phyloP scores from a whole-genome alignment of 1,139 yeast genomes.

The Blastobotrys capitulatus region DNA sequence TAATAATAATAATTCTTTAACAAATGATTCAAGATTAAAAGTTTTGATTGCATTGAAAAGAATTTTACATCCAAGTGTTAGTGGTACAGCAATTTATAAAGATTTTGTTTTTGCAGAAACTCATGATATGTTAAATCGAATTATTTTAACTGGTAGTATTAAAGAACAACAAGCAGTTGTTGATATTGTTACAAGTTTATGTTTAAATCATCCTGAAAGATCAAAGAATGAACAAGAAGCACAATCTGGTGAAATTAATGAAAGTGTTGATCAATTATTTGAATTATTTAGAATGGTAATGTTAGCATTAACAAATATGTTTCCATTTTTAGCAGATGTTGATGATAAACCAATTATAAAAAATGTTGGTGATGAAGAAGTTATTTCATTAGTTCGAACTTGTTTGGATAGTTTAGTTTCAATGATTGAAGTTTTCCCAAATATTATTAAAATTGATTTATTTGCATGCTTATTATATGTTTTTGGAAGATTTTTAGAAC shows the following conservation, averaged over 20 bases:
- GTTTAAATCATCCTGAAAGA: conserved; percentile 32
- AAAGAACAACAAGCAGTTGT: conserved; percentile 51
- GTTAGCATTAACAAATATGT: conserved; percentile 52
- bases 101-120: conserved; percentile 72
- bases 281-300: conserved; percentile 72
- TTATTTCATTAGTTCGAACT: conserved; percentile 35
- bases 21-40: conserved; percentile 30
- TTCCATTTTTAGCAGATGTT: conserved; percentile 54
- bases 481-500: conserved; percentile 55
- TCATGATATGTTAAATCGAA: conserved; percentile 68
- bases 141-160: conserved; percentile 54
- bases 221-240: conserved; percentile 13
- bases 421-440: conserved; percentile 62
- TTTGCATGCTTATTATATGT: conserved; percentile 63
- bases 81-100: conserved; percentile 57
- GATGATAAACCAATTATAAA: conserved; percentile 29
- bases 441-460: conserved; percentile 61
- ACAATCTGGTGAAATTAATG: conserved; percentile 37
- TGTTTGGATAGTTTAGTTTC: conserved; percentile 52
- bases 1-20: conserved; percentile 6
- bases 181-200: conserved; percentile 51
- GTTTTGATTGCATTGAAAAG: conserved; percentile 52
- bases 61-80: conserved; percentile 51
- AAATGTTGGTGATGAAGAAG: conserved; percentile 20
- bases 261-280: conserved; percentile 70